phyloP scores from a whole-genome alignment of 768 basidiomycete genomes.

The Gymnopilus junonius region DNA sequence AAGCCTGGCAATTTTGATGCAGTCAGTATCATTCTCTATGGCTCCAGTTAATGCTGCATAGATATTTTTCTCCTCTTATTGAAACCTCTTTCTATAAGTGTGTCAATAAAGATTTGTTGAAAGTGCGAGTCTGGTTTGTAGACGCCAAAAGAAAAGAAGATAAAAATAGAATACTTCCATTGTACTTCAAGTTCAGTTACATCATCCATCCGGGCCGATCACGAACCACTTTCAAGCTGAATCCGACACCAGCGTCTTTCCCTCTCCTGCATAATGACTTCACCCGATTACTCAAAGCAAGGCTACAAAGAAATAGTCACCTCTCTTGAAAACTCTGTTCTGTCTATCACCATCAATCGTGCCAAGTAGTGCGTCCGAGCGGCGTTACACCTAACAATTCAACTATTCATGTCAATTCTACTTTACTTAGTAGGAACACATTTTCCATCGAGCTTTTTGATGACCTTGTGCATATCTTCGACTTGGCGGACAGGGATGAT shows the following conservation, averaged over 20 bases:
- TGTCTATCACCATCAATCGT: slow-evolving; percentile 49
- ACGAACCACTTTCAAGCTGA: background rate
- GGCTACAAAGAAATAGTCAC: slow-evolving; percentile 47
- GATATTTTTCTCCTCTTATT: too few species aligned
- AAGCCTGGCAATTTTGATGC: too few species aligned
- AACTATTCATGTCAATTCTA: background rate
- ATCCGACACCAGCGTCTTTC: background rate
- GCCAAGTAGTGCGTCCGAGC: slow-evolving; percentile 45
- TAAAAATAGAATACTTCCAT: too few species aligned
- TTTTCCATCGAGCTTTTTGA: slow-evolving; percentile 35
- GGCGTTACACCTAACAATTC: background rate
- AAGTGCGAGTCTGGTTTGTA: too few species aligned
- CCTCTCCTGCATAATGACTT: slow-evolving; percentile 25
- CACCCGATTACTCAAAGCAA: slow-evolving; percentile 39
- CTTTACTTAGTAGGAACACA: slow-evolving; percentile 45
- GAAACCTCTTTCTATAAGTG: too few species aligned
- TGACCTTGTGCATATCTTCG: slow-evolving; percentile 49
- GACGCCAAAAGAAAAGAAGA: too few species aligned
- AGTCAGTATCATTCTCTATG: too few species aligned
- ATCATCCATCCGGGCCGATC: background rate
- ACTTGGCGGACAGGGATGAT: slow-evolving; percentile 54
- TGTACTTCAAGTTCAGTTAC: too few species aligned
- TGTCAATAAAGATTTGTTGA: too few species aligned
- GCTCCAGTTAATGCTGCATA: too few species aligned
- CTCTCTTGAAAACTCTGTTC: slow-evolving; percentile 45